Evolutionary conservation across 495 filamentous ascomycete genomes (phyloP).

Genomic region (Tuber microsphaerosporum): DNA sequence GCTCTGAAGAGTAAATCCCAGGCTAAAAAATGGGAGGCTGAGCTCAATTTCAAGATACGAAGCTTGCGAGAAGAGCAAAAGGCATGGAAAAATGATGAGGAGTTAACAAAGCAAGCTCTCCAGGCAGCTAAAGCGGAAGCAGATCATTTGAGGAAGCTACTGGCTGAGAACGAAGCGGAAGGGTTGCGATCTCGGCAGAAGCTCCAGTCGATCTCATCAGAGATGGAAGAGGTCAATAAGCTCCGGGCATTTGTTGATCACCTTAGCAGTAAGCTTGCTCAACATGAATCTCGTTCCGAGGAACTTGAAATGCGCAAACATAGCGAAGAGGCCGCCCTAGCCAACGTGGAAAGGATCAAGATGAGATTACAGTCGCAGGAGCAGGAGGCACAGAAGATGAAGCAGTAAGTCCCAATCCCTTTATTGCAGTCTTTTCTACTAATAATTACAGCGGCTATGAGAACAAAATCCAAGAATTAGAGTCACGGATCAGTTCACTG

Average conservation of each 20-base stretch:
- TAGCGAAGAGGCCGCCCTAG: slow-evolving; percentile 50
- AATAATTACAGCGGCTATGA: slow-evolving; percentile 45
- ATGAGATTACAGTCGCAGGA: slow-evolving; percentile 51
- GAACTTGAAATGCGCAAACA: slow-evolving; percentile 50
- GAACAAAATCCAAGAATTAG: slow-evolving; percentile 45
- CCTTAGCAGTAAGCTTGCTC: slow-evolving; percentile 52
- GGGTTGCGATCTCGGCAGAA: slow-evolving; percentile 55
- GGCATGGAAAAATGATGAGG: slow-evolving; percentile 53
- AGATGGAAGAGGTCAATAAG: slow-evolving; percentile 55
- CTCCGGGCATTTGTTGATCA: slow-evolving; percentile 53
- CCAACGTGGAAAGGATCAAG: slow-evolving; percentile 49
- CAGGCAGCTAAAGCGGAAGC: slow-evolving; percentile 49
- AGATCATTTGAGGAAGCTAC: slow-evolving; percentile 51
- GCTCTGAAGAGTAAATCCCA: slow-evolving; percentile 57
- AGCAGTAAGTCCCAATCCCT: slow-evolving; percentile 29
- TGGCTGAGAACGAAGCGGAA: slow-evolving; percentile 56
- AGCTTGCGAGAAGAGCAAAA: slow-evolving; percentile 60
- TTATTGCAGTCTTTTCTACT: slow-evolving; percentile 42
- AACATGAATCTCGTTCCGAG: slow-evolving; percentile 53
- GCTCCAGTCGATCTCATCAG: slow-evolving; percentile 53
- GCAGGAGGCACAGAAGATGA: slow-evolving; percentile 47
- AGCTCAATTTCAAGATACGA: slow-evolving; percentile 55
- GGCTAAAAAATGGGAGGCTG: slow-evolving; percentile 63
- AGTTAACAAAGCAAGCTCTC: slow-evolving; percentile 51
- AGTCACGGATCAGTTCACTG: slow-evolving; percentile 42